Evolutionary conservation across 371 early-diverging fungal species (phyloP), one percentile per base, ranked within the genome.

Genomic region (Dinochytrium kinnereticum): DNA sequence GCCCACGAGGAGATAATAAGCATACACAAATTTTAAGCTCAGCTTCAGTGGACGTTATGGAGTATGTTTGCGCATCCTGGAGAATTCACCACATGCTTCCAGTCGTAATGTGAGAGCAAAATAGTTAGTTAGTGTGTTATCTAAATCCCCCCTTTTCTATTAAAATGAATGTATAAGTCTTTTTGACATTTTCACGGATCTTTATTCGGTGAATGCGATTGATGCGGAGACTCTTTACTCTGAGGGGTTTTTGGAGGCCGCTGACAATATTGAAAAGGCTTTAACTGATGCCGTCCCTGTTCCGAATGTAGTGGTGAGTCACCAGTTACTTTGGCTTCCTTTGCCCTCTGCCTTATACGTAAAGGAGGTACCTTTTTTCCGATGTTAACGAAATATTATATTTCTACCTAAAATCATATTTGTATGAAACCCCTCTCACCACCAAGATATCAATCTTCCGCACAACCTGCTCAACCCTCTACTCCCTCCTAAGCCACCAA

Each of bases 21-120:
- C n/a, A 44, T 44, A 44, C 7, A 13, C 44, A 19, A 44, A 44
- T 44, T 44, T 19, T 44, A 19, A 13, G 13, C 44, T 19, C 44
- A 13, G 36, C 34, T 21, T 67, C 51, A 24, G 17, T 19, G 19
- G 39, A 69, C 17, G 21, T 78, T 3, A 31, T 80, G 51, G 40
- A 68, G 28, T n/a, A 53, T 19, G 68, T 76, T 10, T 72, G 64
- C 3, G 36, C 40, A 2, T 51, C 61, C 21, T 82, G 83, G 83
- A 31, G 79, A 21, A 49, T 82, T n/a, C 61, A 69, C 40, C 34
- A 21, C 0, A 37, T 50, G 0, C 31, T 57, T n/a, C 13, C 51
- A 1, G 37, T 57, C n/a, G 33, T 73, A 21, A 51, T 68, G 75
- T 72, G 19, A 38, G 75, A n/a, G n/a, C n/a, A n/a, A n/a, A 31